These are phyloP conservation scores for Cyclotella cryptica DNA, from an alignment of 108 stramenopile species.

Conservation along the genomic window DNA sequence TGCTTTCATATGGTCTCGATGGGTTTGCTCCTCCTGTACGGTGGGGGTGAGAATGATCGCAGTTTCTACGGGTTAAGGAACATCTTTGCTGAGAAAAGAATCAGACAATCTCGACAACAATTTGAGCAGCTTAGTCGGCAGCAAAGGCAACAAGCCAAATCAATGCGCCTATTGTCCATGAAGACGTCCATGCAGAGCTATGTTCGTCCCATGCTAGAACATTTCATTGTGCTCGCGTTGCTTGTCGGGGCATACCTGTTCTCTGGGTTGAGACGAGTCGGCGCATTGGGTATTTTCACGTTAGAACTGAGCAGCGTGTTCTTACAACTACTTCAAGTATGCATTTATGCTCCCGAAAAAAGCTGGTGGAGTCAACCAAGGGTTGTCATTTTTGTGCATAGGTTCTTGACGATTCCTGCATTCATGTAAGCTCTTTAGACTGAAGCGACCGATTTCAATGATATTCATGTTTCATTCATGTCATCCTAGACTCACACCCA, in stretches of 20 bases:
- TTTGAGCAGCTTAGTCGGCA: slow-evolving; percentile 16
- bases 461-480: not conserved
- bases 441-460: not conserved
- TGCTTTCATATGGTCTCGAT: slow-evolving; percentile 75
- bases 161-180: slow-evolving; percentile 43
- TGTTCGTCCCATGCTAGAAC: slow-evolving; percentile 63
- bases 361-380: slow-evolving; percentile 35
- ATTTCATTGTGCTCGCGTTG: slow-evolving; percentile 64
- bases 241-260: slow-evolving; percentile 70
- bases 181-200: slow-evolving; percentile 54
- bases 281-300: slow-evolving; percentile 77
- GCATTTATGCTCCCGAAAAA: slow-evolving; percentile 69
- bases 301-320: slow-evolving; percentile 71
- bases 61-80: not conserved
- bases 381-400: slow-evolving; percentile 55
- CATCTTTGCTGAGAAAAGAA: not conserved
- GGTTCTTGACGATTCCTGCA: slow-evolving; percentile 66
- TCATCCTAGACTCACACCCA: not conserved
- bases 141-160: slow-evolving; percentile 12
- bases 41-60: slow-evolving; percentile 12
- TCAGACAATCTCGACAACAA: not conserved
- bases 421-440: slow-evolving; percentile 52
- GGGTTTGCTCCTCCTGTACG: slow-evolving; percentile 56
- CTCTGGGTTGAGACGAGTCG: slow-evolving; percentile 72
- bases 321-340: slow-evolving; percentile 78